Conservation (phyloP, 78 protist species). For the Dictyostelium brefeldianum region DNA sequence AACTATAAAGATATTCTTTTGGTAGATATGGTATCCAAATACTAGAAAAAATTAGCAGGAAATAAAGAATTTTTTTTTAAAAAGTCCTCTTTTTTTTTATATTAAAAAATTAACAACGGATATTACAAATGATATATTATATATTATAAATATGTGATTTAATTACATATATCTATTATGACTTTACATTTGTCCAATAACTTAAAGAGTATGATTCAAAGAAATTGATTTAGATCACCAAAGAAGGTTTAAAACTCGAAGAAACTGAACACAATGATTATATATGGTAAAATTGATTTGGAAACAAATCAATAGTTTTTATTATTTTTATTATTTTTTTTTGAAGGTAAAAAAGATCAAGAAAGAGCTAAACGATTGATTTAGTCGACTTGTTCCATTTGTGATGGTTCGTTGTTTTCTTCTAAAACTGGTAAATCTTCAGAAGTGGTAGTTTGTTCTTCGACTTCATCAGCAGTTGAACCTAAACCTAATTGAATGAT, state of each 20-base stretch:
- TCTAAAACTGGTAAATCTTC: conserved; percentile 89
- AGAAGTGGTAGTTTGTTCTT: conserved; percentile 39
- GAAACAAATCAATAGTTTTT: too few species aligned
- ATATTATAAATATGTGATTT: too few species aligned
- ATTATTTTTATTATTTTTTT: too few species aligned
- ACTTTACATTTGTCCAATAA: conserved; percentile 98
- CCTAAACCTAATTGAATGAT: conserved; percentile 98
- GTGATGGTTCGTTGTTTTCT: conserved; percentile 67
- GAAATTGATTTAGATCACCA: conserved; percentile 98
- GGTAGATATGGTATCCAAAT: too few species aligned
- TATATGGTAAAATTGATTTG: too few species aligned
- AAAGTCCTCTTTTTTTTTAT: too few species aligned
- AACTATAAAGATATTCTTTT: too few species aligned
- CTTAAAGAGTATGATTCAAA: conserved; percentile 99
- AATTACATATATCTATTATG: too few species aligned
- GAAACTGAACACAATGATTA: conserved; percentile 81
- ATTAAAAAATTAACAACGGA: too few species aligned
- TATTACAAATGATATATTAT: too few species aligned
- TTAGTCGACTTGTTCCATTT: conserved; percentile 96
- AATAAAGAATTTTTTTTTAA: too few species aligned
- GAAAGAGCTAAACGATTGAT: not conserved
- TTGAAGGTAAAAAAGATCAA: not conserved
- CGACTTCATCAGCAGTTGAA: conserved; percentile 47
- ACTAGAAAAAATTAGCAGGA: too few species aligned
- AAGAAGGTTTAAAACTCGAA: conserved; percentile 98